A percentile compares a stretch with the other conserved stretches of the same genome.
These are phyloP conservation scores for Neolentinus lepideus DNA, from an alignment of 1,284 basidiomycete genomes.

Conservation along the genomic window DNA sequence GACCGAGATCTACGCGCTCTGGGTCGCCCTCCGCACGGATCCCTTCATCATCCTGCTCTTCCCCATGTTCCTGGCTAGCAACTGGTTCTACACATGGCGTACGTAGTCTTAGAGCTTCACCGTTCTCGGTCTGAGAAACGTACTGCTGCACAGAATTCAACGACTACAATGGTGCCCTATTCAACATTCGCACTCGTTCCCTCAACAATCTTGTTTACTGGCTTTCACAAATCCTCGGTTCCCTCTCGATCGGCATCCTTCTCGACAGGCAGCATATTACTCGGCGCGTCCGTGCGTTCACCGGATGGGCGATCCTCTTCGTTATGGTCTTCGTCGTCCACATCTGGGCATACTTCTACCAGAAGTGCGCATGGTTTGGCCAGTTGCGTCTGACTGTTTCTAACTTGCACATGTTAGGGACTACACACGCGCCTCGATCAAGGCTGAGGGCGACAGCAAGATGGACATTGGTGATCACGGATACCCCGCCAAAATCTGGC, in stretches of 20 bases:
- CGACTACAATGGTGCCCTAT: slow-evolving; percentile 56
- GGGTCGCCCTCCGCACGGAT: slow-evolving; percentile 37
- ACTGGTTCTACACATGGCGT: slow-evolving; percentile 69
- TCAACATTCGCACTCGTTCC: slow-evolving; percentile 60
- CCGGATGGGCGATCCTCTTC: slow-evolving; percentile 53
- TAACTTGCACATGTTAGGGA: slow-evolving; percentile 26
- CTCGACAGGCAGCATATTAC: slow-evolving; percentile 47
- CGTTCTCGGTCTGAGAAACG: background rate
- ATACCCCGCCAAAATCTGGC: slow-evolving; percentile 44
- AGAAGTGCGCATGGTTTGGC: slow-evolving; percentile 36
- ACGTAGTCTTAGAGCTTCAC: background rate
- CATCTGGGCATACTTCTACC: slow-evolving; percentile 65
- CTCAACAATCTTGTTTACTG: slow-evolving; percentile 68
- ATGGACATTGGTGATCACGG: slow-evolving; percentile 47
- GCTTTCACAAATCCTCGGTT: slow-evolving; percentile 60
- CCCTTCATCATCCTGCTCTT: slow-evolving; percentile 43
- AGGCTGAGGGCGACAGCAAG: slow-evolving; percentile 23
- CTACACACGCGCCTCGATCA: slow-evolving; percentile 49
- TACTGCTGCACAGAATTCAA: slow-evolving; percentile 45
- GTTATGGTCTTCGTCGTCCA: slow-evolving; percentile 58
- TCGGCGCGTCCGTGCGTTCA: slow-evolving; percentile 57
- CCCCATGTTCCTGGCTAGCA: slow-evolving; percentile 55
- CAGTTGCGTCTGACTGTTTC: background rate
- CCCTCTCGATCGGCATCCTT: slow-evolving; percentile 53
- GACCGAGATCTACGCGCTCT: slow-evolving; percentile 43